phyloP scores from a whole-genome alignment of 371 early-diverging fungal species.

The Mucor lusitanicus region DNA sequence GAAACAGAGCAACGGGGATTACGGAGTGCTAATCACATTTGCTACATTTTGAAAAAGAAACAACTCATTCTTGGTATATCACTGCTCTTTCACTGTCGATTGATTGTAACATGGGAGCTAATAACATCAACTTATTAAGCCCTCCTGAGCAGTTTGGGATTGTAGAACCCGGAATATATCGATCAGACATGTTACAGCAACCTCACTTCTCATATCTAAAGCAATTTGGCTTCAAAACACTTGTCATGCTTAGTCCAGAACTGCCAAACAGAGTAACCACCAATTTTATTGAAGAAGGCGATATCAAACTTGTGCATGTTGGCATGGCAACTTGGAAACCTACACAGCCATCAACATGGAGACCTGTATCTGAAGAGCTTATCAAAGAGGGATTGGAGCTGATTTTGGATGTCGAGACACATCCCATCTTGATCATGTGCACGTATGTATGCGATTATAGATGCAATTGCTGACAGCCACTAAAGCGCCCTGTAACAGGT shows the following conservation, averaged over 20 bases:
- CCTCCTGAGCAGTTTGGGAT: conserved; percentile 93
- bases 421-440: conserved; percentile 91
- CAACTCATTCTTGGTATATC: neutral
- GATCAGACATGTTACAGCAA: conserved; percentile 76
- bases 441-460: conserved; percentile 56
- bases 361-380: conserved; percentile 92
- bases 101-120: conserved; percentile 8
- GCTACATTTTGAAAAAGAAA: neutral
- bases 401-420: conserved; percentile 71
- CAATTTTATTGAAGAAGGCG: conserved; percentile 81
- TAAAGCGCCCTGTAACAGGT: conserved; percentile 26
- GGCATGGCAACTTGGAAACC: conserved; percentile 65
- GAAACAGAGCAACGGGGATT: neutral
- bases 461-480: neutral
- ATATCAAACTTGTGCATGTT: conserved; percentile 77
- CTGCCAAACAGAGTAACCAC: conserved; percentile 74
- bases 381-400: conserved; percentile 92
- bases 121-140: conserved; percentile 35
- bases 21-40: conserved; percentile 3
- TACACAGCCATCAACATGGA: conserved; percentile 70
- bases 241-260: conserved; percentile 87
- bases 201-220: conserved; percentile 79
- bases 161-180: conserved; percentile 87
- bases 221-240: conserved; percentile 76
- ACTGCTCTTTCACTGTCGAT: neutral